Percentiles rank a stretch among this genome's conserved stretches.
Evolutionary conservation across 805 yeast species (phyloP).

Genomic region (Yarrowia hollandica): DNA sequence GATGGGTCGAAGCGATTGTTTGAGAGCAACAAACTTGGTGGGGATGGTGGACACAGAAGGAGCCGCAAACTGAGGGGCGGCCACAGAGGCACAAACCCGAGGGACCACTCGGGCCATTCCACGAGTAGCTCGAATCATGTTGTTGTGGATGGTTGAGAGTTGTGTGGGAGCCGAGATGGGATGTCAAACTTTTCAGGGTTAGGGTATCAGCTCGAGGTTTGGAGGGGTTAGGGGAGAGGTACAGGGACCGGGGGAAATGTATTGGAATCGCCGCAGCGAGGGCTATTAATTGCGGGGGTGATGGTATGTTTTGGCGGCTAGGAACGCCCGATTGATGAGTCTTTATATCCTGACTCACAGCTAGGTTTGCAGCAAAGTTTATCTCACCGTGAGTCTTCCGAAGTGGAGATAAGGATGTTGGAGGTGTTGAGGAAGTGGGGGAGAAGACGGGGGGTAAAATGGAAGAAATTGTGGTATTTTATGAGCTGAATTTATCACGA

Average conservation of each 20-base stretch:
- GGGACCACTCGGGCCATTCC: slow-evolving; percentile 27
- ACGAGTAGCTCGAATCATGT: slow-evolving; percentile 28
- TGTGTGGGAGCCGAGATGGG: no score
- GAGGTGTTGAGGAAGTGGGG: not conserved
- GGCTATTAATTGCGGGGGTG: not conserved
- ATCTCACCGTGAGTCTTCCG: slow-evolving; percentile 12
- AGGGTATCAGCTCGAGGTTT: not conserved
- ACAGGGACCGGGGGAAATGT: not conserved
- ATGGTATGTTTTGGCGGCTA: no score
- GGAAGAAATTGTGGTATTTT: no score
- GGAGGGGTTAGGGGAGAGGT: not conserved
- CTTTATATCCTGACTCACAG: slow-evolving; percentile 4
- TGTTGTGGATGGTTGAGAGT: not conserved
- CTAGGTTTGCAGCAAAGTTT: slow-evolving; percentile 8
- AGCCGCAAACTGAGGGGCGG: not conserved
- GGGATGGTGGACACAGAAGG: no score
- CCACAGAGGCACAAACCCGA: slow-evolving; percentile 20
- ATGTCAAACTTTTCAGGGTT: slow-evolving; percentile 22
- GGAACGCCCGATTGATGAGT: no score
- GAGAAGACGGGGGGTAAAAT: not conserved
- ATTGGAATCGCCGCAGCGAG: not conserved
- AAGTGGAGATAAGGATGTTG: slow-evolving; percentile 15
- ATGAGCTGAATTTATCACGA: no score
- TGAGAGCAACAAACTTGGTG: slow-evolving; percentile 1
- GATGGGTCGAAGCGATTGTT: slow-evolving; percentile 27